Percentiles rank a stretch among this genome's conserved stretches.
Evolutionary conservation across 805 yeast genomes (phyloP).

Genomic region (Ogataea zsoltii): DNA sequence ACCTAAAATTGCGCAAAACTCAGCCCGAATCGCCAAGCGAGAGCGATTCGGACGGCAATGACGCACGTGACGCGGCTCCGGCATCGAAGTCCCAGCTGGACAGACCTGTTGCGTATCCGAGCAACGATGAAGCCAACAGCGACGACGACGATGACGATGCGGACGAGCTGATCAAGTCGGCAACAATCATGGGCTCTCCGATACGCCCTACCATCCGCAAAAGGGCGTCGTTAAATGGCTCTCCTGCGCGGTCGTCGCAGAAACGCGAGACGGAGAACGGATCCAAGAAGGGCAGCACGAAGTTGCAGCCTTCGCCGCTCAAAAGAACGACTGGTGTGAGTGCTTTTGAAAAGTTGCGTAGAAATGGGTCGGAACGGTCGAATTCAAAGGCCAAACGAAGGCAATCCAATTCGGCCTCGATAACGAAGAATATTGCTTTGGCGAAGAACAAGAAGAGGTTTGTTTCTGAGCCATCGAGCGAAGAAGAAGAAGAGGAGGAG

Average conservation of each 20-base stretch:
- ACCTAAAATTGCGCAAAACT: constrained; percentile 15
- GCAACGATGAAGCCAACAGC: constrained; percentile 15
- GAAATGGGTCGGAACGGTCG: background rate
- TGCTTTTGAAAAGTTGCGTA: constrained; percentile 19
- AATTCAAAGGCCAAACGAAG: background rate
- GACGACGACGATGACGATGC: constrained; percentile 30
- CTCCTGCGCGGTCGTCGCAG: constrained; percentile 17
- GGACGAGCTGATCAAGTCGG: constrained; percentile 32
- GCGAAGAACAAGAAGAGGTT: constrained; percentile 22
- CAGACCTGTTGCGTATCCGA: constrained; percentile 8
- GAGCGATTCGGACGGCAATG: constrained; percentile 5
- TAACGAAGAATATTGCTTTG: constrained; percentile 33
- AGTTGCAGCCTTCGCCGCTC: constrained; percentile 25
- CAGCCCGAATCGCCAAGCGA: background rate
- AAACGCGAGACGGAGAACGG: background rate
- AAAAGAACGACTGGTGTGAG: constrained; percentile 15
- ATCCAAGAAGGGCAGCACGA: constrained; percentile 4
- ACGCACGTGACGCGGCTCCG: background rate
- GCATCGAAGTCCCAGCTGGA: constrained; percentile 1
- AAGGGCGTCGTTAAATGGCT: constrained; percentile 20
- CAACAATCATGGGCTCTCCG: constrained; percentile 33
- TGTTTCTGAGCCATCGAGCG: constrained; percentile 12
- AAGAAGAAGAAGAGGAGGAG: constrained; percentile 9
- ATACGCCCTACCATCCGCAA: constrained; percentile 23
- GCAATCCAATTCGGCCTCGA: constrained; percentile 15